phyloP scores from a whole-genome alignment of 106 monocot species.

The Dendrobium officinale region DNA sequence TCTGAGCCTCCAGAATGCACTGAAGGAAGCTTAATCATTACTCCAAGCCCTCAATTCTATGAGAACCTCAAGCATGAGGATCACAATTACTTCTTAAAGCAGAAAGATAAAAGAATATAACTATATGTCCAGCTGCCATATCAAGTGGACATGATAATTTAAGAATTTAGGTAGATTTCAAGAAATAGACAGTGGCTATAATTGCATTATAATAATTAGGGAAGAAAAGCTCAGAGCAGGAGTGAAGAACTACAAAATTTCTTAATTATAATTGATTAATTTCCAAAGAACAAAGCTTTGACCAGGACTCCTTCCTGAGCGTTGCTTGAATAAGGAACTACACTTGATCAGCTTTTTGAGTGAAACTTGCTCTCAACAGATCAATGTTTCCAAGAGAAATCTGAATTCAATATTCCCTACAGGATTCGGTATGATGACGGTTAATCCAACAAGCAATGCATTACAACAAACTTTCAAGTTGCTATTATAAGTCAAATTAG shows the following conservation, averaged over 20 bases:
- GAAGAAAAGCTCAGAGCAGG: neutral
- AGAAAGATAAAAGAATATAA: no score
- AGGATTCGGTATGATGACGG: no score
- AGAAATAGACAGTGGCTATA: no score
- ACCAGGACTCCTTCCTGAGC: neutral
- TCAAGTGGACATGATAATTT: neutral
- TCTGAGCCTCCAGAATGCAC: neutral
- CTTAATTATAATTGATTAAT: neutral
- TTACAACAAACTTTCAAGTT: no score
- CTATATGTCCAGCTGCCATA: neutral
- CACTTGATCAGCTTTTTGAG: neutral
- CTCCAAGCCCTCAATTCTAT: neutral
- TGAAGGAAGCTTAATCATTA: neutral
- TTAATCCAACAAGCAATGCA: no score
- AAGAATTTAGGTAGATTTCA: neutral
- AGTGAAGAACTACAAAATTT: neutral
- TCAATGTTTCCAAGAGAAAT: no score
- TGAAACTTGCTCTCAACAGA: neutral
- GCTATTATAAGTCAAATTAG: no score
- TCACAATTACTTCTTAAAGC: no score
- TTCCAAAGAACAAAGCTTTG: neutral
- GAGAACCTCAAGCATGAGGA: no score
- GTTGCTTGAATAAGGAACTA: neutral
- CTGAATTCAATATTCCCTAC: no score
- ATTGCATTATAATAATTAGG: neutral